Conservation (phyloP, 306 rosid genomes). For the Morella rubra region DNA sequence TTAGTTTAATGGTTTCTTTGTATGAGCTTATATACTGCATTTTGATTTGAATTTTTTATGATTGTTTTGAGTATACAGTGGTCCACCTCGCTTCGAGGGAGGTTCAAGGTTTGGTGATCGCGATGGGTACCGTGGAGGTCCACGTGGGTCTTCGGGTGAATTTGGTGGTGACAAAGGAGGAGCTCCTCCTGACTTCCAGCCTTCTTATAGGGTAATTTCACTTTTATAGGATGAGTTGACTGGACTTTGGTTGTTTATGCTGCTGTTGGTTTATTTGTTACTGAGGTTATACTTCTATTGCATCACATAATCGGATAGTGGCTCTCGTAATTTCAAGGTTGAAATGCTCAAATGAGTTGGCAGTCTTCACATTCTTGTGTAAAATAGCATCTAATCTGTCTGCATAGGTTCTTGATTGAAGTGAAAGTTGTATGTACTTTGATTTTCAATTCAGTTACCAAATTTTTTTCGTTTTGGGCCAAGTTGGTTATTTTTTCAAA, state of each 20-base stretch:
- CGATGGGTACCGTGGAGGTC: slow-evolving; percentile 83
- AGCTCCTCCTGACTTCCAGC: slow-evolving; percentile 78
- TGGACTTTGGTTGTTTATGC: neutral
- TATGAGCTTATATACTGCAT: neutral
- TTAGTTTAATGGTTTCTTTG: neutral
- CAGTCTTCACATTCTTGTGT: neutral
- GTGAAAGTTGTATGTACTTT: neutral
- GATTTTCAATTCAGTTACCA: neutral
- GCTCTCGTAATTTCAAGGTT: neutral
- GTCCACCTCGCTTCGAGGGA: slow-evolving; percentile 73
- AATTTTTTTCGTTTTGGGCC: neutral
- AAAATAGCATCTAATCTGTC: neutral
- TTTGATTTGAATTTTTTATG: too few species aligned
- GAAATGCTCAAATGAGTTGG: neutral
- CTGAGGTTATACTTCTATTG: neutral
- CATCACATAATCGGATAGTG: neutral
- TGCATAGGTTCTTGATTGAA: neutral
- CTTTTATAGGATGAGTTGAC: neutral
- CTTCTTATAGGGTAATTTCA: slow-evolving; percentile 62
- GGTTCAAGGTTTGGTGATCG: slow-evolving; percentile 77
- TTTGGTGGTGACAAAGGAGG: slow-evolving; percentile 79
- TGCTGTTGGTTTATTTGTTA: neutral
- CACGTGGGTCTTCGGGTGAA: slow-evolving; percentile 65
- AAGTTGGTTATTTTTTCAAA: too few species aligned
- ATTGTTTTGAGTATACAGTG: slow-evolving; percentile 36